These are phyloP conservation scores for Termitomyces sp. DNA, from an alignment of 768 basidiomycete species.

Conservation along the genomic window DNA sequence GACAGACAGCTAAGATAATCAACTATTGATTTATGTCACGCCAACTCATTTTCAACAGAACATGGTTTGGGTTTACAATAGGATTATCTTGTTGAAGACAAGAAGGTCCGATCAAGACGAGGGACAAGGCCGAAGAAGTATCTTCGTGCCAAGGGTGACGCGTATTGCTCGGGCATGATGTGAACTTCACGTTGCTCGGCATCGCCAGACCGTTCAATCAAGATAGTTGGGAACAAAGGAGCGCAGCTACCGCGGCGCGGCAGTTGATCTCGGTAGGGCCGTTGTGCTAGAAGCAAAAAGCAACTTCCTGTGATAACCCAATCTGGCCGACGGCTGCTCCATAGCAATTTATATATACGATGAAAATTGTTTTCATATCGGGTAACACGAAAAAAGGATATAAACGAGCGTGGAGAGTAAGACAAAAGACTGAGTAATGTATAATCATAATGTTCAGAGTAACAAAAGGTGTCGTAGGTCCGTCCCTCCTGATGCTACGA, in stretches of 20 bases:
- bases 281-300: not conserved
- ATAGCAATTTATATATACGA: too few species aligned
- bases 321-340: too few species aligned
- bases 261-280: not conserved
- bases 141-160: not conserved
- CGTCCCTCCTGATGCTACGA: not conserved
- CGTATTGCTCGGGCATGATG: not conserved
- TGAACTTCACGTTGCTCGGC: not conserved
- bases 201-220: not conserved
- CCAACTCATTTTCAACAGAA: too few species aligned
- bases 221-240: not conserved
- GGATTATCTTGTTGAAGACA: too few species aligned
- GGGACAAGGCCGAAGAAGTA: not conserved
- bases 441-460: not conserved
- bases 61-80: too few species aligned
- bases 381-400: not conserved
- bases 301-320: not conserved
- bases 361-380: too few species aligned
- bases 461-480: not conserved
- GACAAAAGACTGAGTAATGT: not conserved
- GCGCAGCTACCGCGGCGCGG: not conserved
- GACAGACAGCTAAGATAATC: too few species aligned
- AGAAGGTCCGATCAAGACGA: not conserved
- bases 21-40: too few species aligned
- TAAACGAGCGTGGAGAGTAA: conserved; percentile 6